Evolutionary conservation across 371 early-diverging fungal species (phyloP), one percentile per base, ranked within the genome.

Genomic region (Quaeritorhiza haematococci): DNA sequence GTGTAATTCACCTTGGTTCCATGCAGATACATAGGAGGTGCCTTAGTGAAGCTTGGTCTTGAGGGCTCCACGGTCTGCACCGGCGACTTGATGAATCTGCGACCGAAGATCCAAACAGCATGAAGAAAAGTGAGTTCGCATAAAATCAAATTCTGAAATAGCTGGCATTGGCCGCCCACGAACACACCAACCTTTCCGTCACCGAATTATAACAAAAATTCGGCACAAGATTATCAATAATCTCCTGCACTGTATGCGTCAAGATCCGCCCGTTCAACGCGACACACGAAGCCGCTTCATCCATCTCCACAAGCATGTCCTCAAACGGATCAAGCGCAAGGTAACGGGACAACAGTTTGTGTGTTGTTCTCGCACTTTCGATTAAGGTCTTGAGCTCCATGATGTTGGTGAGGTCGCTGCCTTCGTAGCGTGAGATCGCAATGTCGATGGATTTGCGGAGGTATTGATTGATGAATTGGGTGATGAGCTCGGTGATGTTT

Each of bases 351-450:
- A 76, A 49, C 6, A 67, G 48, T 29, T 53, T 33, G 49, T 75
- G 74, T 13, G 77, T 66, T 19, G 29, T 19, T 7, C 56, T 53
- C 5, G 58, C 52, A 30, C 33, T 56, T 24, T 62, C 45, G n/a
- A 78, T 38, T 29, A 78, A 59, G 10, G 56, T 42, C 21, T 75
- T 73, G 21, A 77, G 62, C 26, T 76, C 75, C 30, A 64, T 49
- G 21, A 78, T 61, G 32, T 59, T 60, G 0, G 67, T 59, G 15
- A 78, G 21, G 42, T 72, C 73, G 35, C 59, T 62, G 21, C 61
- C 55, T 46, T 79, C 79, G 43, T 64, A 75, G 8, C 74, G 66
- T 2, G 52, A 23, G 28, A 79, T 71, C 1, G 72, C 69, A 15
- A 60, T 54, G 27, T 74, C 72, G 30, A 79, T 54, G 51, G 67